Evolutionary conservation across 441 rosid genomes (phyloP), one percentile per base, ranked within the genome.

Genomic region (Croton setiger): DNA sequence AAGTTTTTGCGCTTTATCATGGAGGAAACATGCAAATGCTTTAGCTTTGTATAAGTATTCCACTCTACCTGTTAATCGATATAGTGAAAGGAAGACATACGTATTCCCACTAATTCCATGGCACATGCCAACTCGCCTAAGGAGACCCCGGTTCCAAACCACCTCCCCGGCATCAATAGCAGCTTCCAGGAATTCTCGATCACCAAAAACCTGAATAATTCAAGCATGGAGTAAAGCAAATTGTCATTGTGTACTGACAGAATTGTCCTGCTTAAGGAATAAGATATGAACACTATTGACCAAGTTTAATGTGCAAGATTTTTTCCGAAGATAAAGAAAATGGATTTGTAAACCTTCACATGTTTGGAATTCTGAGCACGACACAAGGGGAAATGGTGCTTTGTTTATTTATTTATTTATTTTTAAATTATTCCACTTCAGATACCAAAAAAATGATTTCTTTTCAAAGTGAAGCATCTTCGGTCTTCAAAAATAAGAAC

Each of bases 91-190:
- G 72, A 87, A 89, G 20, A 82, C 86, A 4, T 82, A 87, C 4
- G 92, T 35, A 64, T 87, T 88, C 54, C 88, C 87, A 20, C 90
- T 84, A 70, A 89, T 84, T 61, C 95, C 95, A 60, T 89, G 95
- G 61, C 90, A 89, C 35, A 89, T 72, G 39, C 92, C 91, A 33
- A 87, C 88, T 69, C 82, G 84, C 71, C 81, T 87, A 15, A 85
- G 95, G 62, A 87, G 81, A 47, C 88, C 95, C 36, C 87, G 74
- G 23, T 70, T 83, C 90, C 90, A 85, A 39, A 87, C 88, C 60
- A 87, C 73, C 78, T 87, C 88, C 51, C 75, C 90, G 12, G 87
- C 90, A 60, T 89, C 92, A 31, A 76, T 63, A 43, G 90, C 90
- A 2, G 90, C 90, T 78, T 83, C 83, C 76, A 81, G 39, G 73